Conservation (phyloP, 164 flowering plant genomes). For the Berberis thunbergii region DNA sequence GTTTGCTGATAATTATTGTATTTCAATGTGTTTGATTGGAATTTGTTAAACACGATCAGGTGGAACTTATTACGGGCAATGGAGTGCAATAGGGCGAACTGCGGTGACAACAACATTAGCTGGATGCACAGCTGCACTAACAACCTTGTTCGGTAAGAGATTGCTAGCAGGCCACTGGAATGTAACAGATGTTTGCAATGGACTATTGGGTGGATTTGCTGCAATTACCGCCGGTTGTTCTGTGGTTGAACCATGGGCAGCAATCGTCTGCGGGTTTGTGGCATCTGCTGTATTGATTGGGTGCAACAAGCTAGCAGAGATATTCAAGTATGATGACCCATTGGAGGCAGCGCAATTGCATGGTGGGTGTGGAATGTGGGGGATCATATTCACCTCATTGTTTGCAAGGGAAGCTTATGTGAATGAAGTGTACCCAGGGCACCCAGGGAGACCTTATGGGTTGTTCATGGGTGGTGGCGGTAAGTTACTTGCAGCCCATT, state of each 20-base stretch:
- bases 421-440: constrained; percentile 34
- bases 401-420: constrained; percentile 54
- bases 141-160: constrained; percentile 47
- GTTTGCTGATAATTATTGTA: too few relatives aligned
- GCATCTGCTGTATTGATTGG: constrained; percentile 64
- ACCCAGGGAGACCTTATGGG: constrained; percentile 43
- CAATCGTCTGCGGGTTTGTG: constrained; percentile 51
- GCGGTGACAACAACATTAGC: constrained; percentile 62
- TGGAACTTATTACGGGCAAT: constrained; percentile 34
- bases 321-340: constrained; percentile 53
- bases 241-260: constrained; percentile 78
- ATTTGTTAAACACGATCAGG: constrained; percentile 5
- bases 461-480: constrained; percentile 73
- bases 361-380: constrained; percentile 80
- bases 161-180: constrained; percentile 60
- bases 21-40: too few relatives aligned
- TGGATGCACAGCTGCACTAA: constrained; percentile 48
- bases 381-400: constrained; percentile 57
- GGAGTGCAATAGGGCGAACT: constrained; percentile 50
- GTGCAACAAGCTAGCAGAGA: constrained; percentile 40
- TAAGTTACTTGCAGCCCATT: constrained; percentile 50
- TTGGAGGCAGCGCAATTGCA: constrained; percentile 67
- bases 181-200: constrained; percentile 53
- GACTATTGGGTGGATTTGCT: constrained; percentile 51
- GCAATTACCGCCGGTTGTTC: constrained; percentile 61